Conservation (phyloP, 1,284 basidiomycete species). For the Heterobasidion occidentale region DNA sequence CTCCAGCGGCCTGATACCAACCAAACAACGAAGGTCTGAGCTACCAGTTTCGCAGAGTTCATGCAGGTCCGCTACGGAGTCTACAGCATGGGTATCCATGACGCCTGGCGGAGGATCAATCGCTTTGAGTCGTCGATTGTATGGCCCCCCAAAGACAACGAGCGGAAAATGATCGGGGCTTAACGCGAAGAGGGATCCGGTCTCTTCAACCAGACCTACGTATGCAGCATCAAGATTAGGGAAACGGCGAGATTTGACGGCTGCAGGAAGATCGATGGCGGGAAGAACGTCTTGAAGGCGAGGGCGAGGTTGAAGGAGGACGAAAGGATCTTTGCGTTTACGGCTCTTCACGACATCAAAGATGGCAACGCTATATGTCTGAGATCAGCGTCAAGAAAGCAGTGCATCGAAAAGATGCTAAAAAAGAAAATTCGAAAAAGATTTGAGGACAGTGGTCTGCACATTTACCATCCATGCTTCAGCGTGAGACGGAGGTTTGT, state of each 20-base stretch:
- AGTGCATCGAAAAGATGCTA: not conserved
- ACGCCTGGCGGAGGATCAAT: conserved; percentile 29
- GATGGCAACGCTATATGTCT: conserved; percentile 54
- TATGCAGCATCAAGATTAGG: conserved; percentile 55
- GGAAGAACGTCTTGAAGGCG: conserved; percentile 59
- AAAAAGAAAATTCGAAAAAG: not conserved
- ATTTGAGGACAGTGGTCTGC: too few relatives aligned
- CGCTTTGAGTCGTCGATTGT: conserved; percentile 18
- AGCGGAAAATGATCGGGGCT: conserved; percentile 68
- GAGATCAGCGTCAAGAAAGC: not conserved
- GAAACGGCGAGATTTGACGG: conserved; percentile 24
- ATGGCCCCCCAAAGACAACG: conserved; percentile 55
- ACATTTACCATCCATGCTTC: conserved; percentile 1
- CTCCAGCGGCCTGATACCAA: conserved; percentile 49
- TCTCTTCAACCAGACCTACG: conserved; percentile 66
- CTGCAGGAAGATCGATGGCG: conserved; percentile 27
- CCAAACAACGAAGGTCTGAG: conserved; percentile 47
- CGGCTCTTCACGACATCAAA: conserved; percentile 64
- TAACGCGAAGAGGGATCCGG: conserved; percentile 73
- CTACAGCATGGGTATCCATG: not conserved
- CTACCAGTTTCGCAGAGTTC: conserved; percentile 27
- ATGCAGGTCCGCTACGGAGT: conserved; percentile 13
- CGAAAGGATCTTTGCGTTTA: conserved; percentile 49
- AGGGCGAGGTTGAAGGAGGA: conserved; percentile 72
- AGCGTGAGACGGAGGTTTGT: not conserved